Evolutionary conservation across 2,329 filamentous ascomycete species (phyloP), one percentile per base, ranked within the genome.

Genomic region (Gnomoniopsis sp.): DNA sequence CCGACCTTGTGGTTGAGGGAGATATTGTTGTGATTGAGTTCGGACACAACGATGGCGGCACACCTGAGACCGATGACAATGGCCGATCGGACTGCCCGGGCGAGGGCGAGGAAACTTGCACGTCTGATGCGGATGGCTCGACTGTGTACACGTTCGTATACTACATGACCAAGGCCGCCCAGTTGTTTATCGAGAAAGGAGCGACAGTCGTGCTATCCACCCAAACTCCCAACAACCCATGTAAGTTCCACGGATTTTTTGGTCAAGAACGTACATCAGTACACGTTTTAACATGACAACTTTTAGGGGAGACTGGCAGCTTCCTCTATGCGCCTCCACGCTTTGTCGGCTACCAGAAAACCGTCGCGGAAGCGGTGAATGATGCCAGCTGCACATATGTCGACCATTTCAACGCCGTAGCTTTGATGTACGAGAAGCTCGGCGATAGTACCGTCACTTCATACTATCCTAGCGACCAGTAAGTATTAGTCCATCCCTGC

Each of bases 21-120:
- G 86, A 89, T 72, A 84, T 83, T 65, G 85, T 88, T 11, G 75
- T 89, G 57, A 87, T 89, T 60, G 85, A 88, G 66, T 88, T 89
- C 67, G 87, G 87, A 0, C 87, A 89, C 75, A 90, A 89, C 69
- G 87, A 89, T 67, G 86, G 85, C 47, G 84, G 85, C 6, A 77
- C 77, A 2, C 75, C 84, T 2, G 66, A 64, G 54, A 68, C 69
- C 8, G 74, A 69, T 14, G 86, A 88, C 71, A 88, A 88, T 65
- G 84, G 83, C 3, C 79, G 85, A 26, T 79, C 77, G 15, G 83
- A 82, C 64, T 88, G 86, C 64, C 71, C 69, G 0, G 82, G 83
- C 21, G 73, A 73, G 0, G 81, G 80, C 46, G 67, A 69, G 57
- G 80, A 86, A 70, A 80, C 76, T 1, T 85, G 83, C 71, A 61